Percentiles rank a stretch among this genome's conserved stretches.
phyloP scores from a whole-genome alignment of 2,329 filamentous ascomycete genomes.

The Fusarium zealandicum region DNA sequence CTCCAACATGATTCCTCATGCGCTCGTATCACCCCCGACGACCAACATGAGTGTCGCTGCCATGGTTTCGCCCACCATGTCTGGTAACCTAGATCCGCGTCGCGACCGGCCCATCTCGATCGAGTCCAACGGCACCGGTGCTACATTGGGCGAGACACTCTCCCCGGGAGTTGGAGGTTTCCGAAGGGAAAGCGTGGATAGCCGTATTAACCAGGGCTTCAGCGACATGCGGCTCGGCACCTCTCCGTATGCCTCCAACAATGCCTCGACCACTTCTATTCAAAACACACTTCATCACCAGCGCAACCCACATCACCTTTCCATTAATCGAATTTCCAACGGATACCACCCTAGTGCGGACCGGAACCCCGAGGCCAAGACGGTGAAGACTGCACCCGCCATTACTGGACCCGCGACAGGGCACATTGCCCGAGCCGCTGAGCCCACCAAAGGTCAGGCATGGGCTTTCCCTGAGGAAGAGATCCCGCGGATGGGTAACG shows the following conservation, averaged over 20 bases:
- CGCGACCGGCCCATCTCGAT: constrained; percentile 52
- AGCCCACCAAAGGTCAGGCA: constrained; percentile 82
- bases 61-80: constrained; percentile 68
- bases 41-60: constrained; percentile 72
- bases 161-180: constrained; percentile 54
- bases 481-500: constrained; percentile 59
- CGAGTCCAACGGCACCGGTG: constrained; percentile 44
- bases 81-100: constrained; percentile 52
- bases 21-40: constrained; percentile 62
- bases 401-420: constrained; percentile 75
- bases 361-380: constrained; percentile 63
- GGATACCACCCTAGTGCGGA: constrained; percentile 68
- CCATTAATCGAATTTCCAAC: constrained; percentile 68
- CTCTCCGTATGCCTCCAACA: constrained; percentile 76
- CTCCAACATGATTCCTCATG: constrained; percentile 57
- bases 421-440: constrained; percentile 73
- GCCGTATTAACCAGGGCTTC: constrained; percentile 76
- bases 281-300: constrained; percentile 75
- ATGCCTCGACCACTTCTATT: constrained; percentile 78
- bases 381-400: constrained; percentile 72
- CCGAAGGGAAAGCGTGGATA: constrained; percentile 80
- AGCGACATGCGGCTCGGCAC: constrained; percentile 72
- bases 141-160: constrained; percentile 47
- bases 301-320: constrained; percentile 64
- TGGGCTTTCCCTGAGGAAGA: constrained; percentile 84